Conservation (phyloP, 2,329 filamentous ascomycete species). For the Simplicillium sp. region DNA sequence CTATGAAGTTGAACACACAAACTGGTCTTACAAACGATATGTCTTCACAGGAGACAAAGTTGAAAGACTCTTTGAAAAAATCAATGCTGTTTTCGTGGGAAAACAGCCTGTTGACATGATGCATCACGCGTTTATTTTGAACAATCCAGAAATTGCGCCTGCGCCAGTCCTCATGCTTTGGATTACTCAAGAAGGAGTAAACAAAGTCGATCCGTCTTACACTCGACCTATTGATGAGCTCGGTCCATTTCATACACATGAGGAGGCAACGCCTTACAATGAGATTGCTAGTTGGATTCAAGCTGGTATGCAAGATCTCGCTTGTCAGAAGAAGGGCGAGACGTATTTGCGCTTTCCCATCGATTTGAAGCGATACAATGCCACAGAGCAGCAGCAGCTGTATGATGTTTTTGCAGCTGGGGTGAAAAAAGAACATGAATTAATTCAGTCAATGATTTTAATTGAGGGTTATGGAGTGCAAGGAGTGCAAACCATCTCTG, state of each 20-base stretch:
- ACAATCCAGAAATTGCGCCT: background rate
- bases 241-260: background rate
- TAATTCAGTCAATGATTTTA: slow-evolving; percentile 29
- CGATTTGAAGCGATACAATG: background rate
- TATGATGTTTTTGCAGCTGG: background rate
- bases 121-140: background rate
- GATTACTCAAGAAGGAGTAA: background rate
- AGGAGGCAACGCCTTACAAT: background rate
- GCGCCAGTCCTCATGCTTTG: background rate
- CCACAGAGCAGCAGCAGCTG: background rate
- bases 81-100: background rate
- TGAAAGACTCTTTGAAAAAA: background rate
- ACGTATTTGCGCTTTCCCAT: background rate
- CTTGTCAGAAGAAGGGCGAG: background rate
- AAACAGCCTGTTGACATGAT: background rate
- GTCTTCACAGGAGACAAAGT: background rate
- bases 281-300: background rate
- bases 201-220: background rate
- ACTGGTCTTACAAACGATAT: background rate
- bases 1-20: slow-evolving; percentile 6
- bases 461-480: slow-evolving; percentile 41
- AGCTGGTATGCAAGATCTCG: background rate
- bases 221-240: background rate
- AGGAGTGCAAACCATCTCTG: slow-evolving; percentile 28
- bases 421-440: background rate